Conservation (phyloP, 2,329 filamentous ascomycete species). For the Zymoseptoria ardabiliae region DNA sequence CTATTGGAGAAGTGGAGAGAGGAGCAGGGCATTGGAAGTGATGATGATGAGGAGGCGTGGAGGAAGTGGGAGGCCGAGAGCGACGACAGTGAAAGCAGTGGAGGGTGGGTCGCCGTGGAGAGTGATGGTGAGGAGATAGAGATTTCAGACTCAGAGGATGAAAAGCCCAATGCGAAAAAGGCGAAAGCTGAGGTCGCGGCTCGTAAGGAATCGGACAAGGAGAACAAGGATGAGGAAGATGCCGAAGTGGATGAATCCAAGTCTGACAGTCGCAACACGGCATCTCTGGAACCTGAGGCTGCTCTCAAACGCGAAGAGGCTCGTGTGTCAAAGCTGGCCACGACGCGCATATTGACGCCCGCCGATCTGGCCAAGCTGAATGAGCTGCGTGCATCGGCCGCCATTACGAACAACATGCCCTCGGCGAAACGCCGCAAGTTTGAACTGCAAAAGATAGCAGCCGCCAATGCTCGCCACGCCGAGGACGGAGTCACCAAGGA, state of each 20-base stretch:
- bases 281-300: conserved; percentile 23
- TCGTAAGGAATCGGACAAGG: conserved; percentile 8
- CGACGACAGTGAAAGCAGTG: conserved; percentile 61
- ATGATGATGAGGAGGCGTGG: conserved; percentile 51
- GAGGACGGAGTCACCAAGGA: conserved; percentile 84
- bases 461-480: conserved; percentile 49
- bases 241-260: conserved; percentile 13
- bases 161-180: conserved; percentile 43
- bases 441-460: conserved; percentile 11
- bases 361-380: conserved; percentile 92
- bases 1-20: conserved; percentile 89
- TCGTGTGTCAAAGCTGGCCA: conserved; percentile 65
- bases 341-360: conserved; percentile 86
- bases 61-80: conserved; percentile 56
- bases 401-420: conserved; percentile 57
- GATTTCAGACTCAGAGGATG: conserved; percentile 67
- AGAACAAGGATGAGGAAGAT: conserved; percentile 10
- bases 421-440: conserved; percentile 34
- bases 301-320: conserved; percentile 26
- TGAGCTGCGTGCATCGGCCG: conserved; percentile 70
- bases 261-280: conserved; percentile 27
- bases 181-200: conserved; percentile 5
- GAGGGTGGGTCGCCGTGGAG: conserved; percentile 87
- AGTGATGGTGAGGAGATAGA: conserved; percentile 71
- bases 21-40: conserved; percentile 64